Conservation (phyloP, 495 filamentous ascomycete species). For the Trichoderma reesei region DNA sequence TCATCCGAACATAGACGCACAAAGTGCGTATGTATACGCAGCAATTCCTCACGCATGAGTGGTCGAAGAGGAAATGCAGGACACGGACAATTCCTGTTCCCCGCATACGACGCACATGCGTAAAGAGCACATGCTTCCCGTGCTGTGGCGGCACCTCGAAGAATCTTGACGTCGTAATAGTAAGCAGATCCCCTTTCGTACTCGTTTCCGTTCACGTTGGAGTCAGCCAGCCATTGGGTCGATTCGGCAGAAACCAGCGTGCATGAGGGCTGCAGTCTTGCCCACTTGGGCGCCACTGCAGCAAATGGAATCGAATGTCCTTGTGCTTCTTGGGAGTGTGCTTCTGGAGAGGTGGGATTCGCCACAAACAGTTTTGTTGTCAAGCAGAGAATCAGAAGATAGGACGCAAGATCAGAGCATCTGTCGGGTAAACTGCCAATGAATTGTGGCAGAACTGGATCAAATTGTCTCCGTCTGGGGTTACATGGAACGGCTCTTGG, state of each 20-base stretch:
- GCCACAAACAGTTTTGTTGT: neutral
- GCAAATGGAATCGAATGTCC: neutral
- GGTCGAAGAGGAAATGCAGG: neutral
- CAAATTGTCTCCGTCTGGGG: neutral
- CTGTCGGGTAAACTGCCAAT: neutral
- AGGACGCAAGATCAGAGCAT: neutral
- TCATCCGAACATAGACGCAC: neutral
- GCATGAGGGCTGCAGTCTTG: neutral
- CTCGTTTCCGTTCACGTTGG: neutral
- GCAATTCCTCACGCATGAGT: neutral
- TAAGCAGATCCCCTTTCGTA: neutral
- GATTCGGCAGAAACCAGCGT: neutral
- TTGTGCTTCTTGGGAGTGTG: no score
- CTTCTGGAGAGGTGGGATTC: neutral
- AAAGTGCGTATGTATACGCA: neutral
- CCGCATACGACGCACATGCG: neutral
- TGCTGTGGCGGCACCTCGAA: no score
- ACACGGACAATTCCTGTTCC: neutral
- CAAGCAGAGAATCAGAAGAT: neutral
- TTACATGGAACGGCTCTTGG: neutral
- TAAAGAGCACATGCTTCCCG: neutral
- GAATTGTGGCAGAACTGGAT: neutral
- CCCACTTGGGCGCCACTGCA: conserved; percentile 6
- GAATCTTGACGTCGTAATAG: neutral
- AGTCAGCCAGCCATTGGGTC: neutral